Percentiles rank a stretch among this genome's conserved stretches.
Conservation (phyloP, 2,329 filamentous ascomycete species). For the Xylariaceae sp. region DNA sequence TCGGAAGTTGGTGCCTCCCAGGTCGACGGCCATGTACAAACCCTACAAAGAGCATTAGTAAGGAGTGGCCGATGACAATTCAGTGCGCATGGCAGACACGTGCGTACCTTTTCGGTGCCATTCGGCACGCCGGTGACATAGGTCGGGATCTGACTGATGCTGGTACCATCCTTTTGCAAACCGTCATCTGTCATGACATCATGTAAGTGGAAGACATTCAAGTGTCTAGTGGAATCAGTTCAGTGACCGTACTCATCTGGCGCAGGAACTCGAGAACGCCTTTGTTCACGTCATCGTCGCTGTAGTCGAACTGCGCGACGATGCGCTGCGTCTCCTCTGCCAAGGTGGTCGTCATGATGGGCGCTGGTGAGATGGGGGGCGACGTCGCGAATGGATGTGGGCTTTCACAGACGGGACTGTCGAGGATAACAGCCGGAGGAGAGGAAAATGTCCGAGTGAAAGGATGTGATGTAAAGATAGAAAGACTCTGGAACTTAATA, state of each 20-base stretch:
- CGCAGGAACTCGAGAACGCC: conserved; percentile 80
- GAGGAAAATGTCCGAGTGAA: conserved; percentile 37
- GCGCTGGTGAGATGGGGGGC: conserved; percentile 49
- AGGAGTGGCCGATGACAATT: neutral
- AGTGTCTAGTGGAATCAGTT: neutral
- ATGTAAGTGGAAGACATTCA: conserved; percentile 12
- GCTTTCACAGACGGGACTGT: conserved; percentile 50
- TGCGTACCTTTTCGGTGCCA: conserved; percentile 84
- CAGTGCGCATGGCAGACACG: conserved; percentile 10
- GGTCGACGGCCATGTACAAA: conserved; percentile 89
- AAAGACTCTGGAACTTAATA: conserved; percentile 41
- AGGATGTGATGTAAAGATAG: conserved; percentile 33
- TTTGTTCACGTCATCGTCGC: conserved; percentile 68
- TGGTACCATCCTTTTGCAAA: conserved; percentile 68
- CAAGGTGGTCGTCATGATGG: conserved; percentile 51
- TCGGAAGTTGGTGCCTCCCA: conserved; percentile 98
- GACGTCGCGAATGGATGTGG: conserved; percentile 49
- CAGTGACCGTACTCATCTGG: conserved; percentile 63
- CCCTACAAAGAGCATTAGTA: conserved; percentile 51
- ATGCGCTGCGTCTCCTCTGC: conserved; percentile 71
- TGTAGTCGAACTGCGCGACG: conserved; percentile 80
- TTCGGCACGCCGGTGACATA: conserved; percentile 95
- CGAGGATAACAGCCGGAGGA: conserved; percentile 37
- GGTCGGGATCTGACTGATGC: conserved; percentile 91
- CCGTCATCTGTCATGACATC: conserved; percentile 62